A percentile compares a stretch with the other conserved stretches of the same genome.
These are phyloP conservation scores for Monosporascus sp. DNA, from an alignment of 2,329 filamentous ascomycete species.

Conservation along the genomic window DNA sequence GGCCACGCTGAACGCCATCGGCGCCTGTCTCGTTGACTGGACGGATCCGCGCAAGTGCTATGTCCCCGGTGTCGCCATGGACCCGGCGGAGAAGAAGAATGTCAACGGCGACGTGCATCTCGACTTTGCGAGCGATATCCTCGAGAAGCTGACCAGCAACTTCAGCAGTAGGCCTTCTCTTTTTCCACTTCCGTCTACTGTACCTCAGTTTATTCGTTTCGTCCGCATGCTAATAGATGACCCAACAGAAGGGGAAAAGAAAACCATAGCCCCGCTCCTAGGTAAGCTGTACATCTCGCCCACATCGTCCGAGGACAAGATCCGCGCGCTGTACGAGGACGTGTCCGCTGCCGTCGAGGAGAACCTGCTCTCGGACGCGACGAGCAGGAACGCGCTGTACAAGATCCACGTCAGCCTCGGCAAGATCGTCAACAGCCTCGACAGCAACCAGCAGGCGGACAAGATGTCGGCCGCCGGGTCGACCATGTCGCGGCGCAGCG, in stretches of 20 bases:
- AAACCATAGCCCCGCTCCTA: conserved; percentile 70
- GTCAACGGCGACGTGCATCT: conserved; percentile 77
- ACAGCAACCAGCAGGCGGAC: conserved; percentile 38
- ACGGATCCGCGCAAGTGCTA: conserved; percentile 83
- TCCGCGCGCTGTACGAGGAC: conserved; percentile 53
- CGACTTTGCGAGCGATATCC: conserved; percentile 68
- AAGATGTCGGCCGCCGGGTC: conserved; percentile 8
- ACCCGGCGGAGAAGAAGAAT: conserved; percentile 53
- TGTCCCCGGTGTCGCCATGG: conserved; percentile 43
- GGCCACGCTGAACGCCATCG: conserved; percentile 73
- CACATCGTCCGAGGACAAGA: conserved; percentile 53
- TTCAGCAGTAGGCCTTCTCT: conserved; percentile 55
- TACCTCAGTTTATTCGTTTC: neutral
- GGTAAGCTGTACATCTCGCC: conserved; percentile 78
- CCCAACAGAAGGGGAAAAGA: conserved; percentile 73
- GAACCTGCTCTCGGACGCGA: conserved; percentile 54
- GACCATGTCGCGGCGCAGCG: conserved; percentile 8
- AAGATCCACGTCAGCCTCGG: conserved; percentile 64
- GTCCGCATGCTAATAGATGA: conserved; percentile 21
- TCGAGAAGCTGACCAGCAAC: conserved; percentile 67
- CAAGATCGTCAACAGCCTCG: conserved; percentile 61
- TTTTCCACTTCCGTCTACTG: neutral
- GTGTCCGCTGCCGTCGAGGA: conserved; percentile 60
- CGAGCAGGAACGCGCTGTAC: conserved; percentile 59
- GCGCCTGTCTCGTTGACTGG: conserved; percentile 86